These are phyloP conservation scores for Pichia heedii DNA, from an alignment of 805 yeast genomes.

Conservation along the genomic window DNA sequence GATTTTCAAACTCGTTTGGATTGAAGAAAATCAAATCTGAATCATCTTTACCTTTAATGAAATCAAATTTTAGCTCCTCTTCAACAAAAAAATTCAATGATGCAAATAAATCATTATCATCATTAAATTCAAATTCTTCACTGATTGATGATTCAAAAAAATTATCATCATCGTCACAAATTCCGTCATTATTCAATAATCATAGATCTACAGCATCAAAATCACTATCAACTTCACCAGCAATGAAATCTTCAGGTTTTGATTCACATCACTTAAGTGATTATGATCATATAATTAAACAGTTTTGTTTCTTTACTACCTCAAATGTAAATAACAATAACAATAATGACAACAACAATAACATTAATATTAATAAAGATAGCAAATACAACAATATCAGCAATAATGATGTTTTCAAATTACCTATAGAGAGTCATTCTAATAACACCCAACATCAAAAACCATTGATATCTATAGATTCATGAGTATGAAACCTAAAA, in stretches of 20 bases:
- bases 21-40: constrained; percentile 26
- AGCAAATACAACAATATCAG: too few relatives aligned
- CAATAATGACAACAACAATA: not conserved
- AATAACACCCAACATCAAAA: not conserved
- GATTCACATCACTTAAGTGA: constrained; percentile 6
- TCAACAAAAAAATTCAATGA: not conserved
- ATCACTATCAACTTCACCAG: constrained; percentile 7
- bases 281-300: constrained; percentile 8
- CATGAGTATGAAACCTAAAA: too few relatives aligned
- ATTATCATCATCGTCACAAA: not conserved
- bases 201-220: constrained; percentile 1
- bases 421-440: not conserved
- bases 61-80: not conserved
- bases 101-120: not conserved
- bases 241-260: constrained; percentile 9
- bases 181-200: not conserved
- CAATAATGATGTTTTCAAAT: too few relatives aligned
- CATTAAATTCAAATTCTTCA: not conserved
- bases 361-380: not conserved
- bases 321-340: not conserved
- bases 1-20: constrained; percentile 19
- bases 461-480: too few relatives aligned
- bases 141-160: not conserved
- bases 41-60: constrained; percentile 18
- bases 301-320: constrained; percentile 7